Evolutionary conservation across 2,329 filamentous ascomycete species (phyloP), one percentile per base, ranked within the genome.

Genomic region (Acrocalymma vagum): DNA sequence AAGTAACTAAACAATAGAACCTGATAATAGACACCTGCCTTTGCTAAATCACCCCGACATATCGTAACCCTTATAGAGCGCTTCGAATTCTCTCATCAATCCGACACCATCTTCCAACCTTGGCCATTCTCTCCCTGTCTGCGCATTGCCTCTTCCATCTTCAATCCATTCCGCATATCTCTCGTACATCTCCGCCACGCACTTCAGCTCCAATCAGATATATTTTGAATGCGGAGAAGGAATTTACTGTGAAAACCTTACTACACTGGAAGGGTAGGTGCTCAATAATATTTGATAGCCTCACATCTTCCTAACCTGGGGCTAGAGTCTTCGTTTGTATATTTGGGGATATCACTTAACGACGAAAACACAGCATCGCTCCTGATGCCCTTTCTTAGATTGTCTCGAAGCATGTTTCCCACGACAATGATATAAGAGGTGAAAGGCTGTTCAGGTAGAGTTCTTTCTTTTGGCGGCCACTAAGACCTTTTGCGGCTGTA

Each of bases 1-100:
- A n/a, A n/a, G n/a, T n/a, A n/a, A n/a, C n/a, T n/a, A n/a, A n/a
- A n/a, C n/a, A n/a, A n/a, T n/a, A n/a, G n/a, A n/a, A n/a, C n/a
- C n/a, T n/a, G n/a, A n/a, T n/a, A n/a, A n/a, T n/a, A n/a, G n/a
- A n/a, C n/a, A n/a, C n/a, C n/a, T n/a, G n/a, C n/a, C n/a, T n/a
- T n/a, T n/a, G n/a, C n/a, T n/a, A n/a, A n/a, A n/a, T n/a, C n/a
- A n/a, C n/a, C n/a, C n/a, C n/a, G n/a, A n/a, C n/a, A n/a, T n/a
- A n/a, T n/a, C n/a, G n/a, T n/a, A n/a, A n/a, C n/a, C n/a, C 32
- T 32, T 45, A 17, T 51, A 55, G 10, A 57, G 32, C 6, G 14
- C 26, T 3, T 52, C 49, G 33, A 58, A 47, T 62, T 79, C 70
- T 54, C 71, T 62, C 57, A 80, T 78, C n/a, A 79, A 66, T 48